Base-by-base conservation (phyloP, 164 flowering plant genomes). In the Aristolochia fimbriata region DNA sequence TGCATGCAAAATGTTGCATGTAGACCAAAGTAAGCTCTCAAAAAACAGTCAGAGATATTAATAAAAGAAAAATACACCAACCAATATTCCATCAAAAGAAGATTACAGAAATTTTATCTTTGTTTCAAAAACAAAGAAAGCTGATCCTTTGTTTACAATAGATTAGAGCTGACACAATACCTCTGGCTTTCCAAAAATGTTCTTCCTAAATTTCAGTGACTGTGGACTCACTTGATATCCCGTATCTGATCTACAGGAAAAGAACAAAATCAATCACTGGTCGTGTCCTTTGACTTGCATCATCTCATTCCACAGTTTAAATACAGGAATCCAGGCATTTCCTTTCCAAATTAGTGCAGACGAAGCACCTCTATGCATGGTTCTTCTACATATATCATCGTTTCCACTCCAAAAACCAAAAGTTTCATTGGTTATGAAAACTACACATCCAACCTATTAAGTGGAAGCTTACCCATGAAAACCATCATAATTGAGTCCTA, bases 141-240 rank as follows among this genome's bases (percentile, higher is more conserved):
- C 16, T 2, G 49, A 21, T 16, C 57, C 37, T 2, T 8, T 65
- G 3, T 27, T 21, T n/a, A 27, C 33, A 13, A 31, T 51, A 27
- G 31, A 31, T 30, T 48, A 21, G 45, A 43, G 31, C 7, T 53
- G 27, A 51, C 24, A 60, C 67, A 56, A 82, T 68, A 89, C 98
- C 89, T 93, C 94, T 57, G 99, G 99, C 68, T 93, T 93, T 65
- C 99, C 99, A 71, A 78, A 76, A 7, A 25, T 47, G 67, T 84
- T 93, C 82, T 81, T 93, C 73, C 65, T 73, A 62, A 93, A 90
- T 74, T 71, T 83, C 75, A 93, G 70, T 24, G 86, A 79, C 55
- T 70, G 71, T 62, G 97, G 96, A 71, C 67, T 65, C 27, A 78
- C 62, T 51, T 61, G 74, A 70, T 69, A 55, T 59, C 82, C 75